Percentiles rank a stretch among this genome's conserved stretches.
Evolutionary conservation across 805 yeast genomes (phyloP).

Genomic region (Zygoascus tannicola): DNA sequence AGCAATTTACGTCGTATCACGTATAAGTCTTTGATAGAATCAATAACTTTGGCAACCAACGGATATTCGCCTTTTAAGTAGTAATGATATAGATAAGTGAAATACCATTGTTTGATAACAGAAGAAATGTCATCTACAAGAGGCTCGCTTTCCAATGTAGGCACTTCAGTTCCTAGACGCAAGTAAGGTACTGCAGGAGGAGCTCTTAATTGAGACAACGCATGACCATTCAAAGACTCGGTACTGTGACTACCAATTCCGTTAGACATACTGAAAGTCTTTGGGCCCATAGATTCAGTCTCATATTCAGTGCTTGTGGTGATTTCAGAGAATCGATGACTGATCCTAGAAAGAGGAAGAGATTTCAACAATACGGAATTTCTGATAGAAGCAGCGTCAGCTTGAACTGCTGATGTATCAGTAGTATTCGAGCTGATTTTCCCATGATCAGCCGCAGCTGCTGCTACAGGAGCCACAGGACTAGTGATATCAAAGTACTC

Average conservation of each 20-base stretch:
- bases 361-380: slow-evolving; percentile 10
- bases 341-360: slow-evolving; percentile 19
- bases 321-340: slow-evolving; percentile 22
- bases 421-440: background rate
- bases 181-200: slow-evolving; percentile 21
- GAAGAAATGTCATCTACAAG: slow-evolving; percentile 27
- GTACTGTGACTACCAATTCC: background rate
- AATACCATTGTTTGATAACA: slow-evolving; percentile 27
- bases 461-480: background rate
- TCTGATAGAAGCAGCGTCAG: background rate
- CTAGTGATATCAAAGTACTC: slow-evolving; percentile 16
- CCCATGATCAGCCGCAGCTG: slow-evolving; percentile 27
- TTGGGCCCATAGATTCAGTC: slow-evolving; percentile 1
- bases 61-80: slow-evolving; percentile 21
- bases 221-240: background rate
- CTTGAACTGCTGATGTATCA: background rate
- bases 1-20: slow-evolving; percentile 21
- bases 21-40: slow-evolving; percentile 21
- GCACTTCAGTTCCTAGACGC: slow-evolving; percentile 17
- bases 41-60: slow-evolving; percentile 18
- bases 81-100: slow-evolving; percentile 21
- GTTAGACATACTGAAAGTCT: background rate
- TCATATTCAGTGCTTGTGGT: slow-evolving; percentile 14
- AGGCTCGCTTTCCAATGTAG: slow-evolving; percentile 19
- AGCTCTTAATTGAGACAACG: background rate